Base-by-base conservation (phyloP, 805 yeast genomes). In the Cyberlindnera nakhonratchasimensis region DNA sequence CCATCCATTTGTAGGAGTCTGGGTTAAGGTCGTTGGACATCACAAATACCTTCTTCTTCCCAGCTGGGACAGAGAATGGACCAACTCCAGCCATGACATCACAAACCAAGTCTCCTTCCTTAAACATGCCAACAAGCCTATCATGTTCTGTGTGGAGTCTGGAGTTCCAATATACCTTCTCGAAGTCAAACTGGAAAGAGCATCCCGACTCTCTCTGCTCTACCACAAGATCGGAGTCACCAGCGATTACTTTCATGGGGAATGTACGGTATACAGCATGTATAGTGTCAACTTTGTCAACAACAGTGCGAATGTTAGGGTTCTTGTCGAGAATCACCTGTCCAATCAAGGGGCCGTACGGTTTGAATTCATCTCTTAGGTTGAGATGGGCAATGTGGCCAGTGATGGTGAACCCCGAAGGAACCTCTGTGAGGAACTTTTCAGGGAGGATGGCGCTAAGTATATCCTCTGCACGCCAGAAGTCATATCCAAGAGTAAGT, bases 31-130 rank as follows among this genome's bases (percentile, higher is more conserved):
- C 99, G 60, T 90, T 93, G 10, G 97, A 96, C 53, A 93, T 70
- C 0, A 87, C 95, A 39, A 90, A 61, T 10, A 81, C 84, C 13
- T 75, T 75, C 47, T 83, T 86, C 62, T 84, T 88, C 12, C 90
- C 98, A 1, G 97, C 96, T 0, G 99, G 99, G 1, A 93, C 79
- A 2, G 95, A 91, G 68, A 95, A 93, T 5, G 99, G 99, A 0
- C 99, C 99, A 2, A 93, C 98, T 35, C 99, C 99, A 1, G 96
- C 98, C 79, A 95, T 86, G 0, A 89, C 97, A 67, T 93, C 99
- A 55, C 88, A 87, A 0, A 95, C 85, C 6, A 88, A 85, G 45
- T 83, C 84, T 9, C 84, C 83, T 4, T 76, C 70, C 31, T 74
- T 54, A 54, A 86, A 83, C 29, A 65, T 58, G 2, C 65, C 59